phyloP scores from a whole-genome alignment of 208 protist species.

The Trypanosomatidae sp. region DNA sequence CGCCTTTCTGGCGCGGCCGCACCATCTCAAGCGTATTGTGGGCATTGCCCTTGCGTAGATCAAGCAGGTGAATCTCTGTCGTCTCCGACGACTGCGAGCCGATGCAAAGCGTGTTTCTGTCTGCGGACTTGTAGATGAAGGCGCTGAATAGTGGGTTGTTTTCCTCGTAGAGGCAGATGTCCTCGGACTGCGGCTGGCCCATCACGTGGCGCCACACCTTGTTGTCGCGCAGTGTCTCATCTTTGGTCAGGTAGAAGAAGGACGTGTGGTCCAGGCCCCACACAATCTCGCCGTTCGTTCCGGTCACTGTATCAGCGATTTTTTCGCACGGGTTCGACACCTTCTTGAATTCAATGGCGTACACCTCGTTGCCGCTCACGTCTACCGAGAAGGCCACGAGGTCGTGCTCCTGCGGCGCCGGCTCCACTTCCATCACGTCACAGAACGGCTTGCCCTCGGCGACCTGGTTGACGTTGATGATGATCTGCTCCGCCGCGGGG shows the following conservation, averaged over 20 bases:
- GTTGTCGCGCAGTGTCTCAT: constrained; percentile 72
- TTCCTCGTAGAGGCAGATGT: constrained; percentile 84
- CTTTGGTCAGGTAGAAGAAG: constrained; percentile 88
- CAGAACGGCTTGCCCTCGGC: constrained; percentile 85
- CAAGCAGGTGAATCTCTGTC: constrained; percentile 73
- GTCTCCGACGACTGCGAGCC: constrained; percentile 73
- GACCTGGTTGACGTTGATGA: constrained; percentile 83
- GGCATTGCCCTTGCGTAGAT: constrained; percentile 62
- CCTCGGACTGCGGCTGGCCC: constrained; percentile 59
- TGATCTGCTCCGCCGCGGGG: constrained; percentile 61
- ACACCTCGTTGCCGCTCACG: constrained; percentile 83
- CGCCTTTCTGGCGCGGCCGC: constrained; percentile 70
- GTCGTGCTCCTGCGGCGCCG: constrained; percentile 60
- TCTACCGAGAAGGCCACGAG: constrained; percentile 85
- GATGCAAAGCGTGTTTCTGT: constrained; percentile 69
- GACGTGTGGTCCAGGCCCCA: constrained; percentile 61
- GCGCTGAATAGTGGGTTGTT: constrained; percentile 73
- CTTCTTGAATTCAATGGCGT: constrained; percentile 70
- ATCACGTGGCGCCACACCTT: constrained; percentile 89
- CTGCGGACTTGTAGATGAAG: constrained; percentile 51
- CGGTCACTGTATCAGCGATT: constrained; percentile 52
- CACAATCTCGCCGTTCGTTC: constrained; percentile 73
- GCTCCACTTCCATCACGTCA: constrained; percentile 52
- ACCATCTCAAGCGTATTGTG: constrained; percentile 65
- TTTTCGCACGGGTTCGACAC: constrained; percentile 18